These are phyloP conservation scores for Colletotrichum spinosum DNA, from an alignment of 2,329 filamentous ascomycete species.

Conservation along the genomic window DNA sequence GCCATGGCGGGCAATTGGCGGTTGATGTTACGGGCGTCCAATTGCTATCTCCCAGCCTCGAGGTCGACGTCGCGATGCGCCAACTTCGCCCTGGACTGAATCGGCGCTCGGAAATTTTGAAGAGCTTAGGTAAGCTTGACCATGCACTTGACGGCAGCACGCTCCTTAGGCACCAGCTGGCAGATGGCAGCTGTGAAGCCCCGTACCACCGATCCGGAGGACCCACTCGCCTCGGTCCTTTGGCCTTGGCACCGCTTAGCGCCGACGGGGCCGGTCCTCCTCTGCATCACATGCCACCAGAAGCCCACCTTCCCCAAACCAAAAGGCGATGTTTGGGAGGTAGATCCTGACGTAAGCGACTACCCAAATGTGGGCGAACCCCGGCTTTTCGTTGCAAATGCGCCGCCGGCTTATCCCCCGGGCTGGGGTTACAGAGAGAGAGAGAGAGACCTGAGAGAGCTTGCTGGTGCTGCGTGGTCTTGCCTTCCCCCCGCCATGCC, in stretches of 20 bases:
- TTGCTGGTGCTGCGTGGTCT: too few species aligned
- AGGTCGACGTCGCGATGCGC: conserved; percentile 19
- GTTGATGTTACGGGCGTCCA: conserved; percentile 10
- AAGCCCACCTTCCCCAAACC: conserved; percentile 8
- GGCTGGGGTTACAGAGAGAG: conserved; percentile 9
- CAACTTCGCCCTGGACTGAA: not conserved
- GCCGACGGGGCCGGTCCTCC: conserved; percentile 23
- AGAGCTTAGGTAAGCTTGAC: conserved; percentile 24
- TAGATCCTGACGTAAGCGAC: conserved; percentile 35
- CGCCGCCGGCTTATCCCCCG: conserved; percentile 27
- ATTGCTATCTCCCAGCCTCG: conserved; percentile 19
- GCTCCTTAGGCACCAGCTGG: not conserved
- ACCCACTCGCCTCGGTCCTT: conserved; percentile 23
- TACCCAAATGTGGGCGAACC: conserved; percentile 17
- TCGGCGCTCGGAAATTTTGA: conserved; percentile 15
- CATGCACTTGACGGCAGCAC: not conserved
- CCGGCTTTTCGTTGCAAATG: conserved; percentile 10
- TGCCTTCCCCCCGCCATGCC: conserved; percentile 14
- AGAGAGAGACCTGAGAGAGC: not conserved
- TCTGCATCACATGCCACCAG: conserved; percentile 31
- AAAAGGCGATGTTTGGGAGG: not conserved
- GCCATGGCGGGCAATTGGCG: conserved; percentile 42
- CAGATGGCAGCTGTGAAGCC: conserved; percentile 12
- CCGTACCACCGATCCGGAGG: conserved; percentile 24
- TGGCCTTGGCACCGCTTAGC: conserved; percentile 12